A percentile compares a stretch with the other conserved stretches of the same genome.
These are phyloP conservation scores for Pseudogymnoascus sp. DNA, from an alignment of 2,329 filamentous ascomycete genomes.

Conservation along the genomic window DNA sequence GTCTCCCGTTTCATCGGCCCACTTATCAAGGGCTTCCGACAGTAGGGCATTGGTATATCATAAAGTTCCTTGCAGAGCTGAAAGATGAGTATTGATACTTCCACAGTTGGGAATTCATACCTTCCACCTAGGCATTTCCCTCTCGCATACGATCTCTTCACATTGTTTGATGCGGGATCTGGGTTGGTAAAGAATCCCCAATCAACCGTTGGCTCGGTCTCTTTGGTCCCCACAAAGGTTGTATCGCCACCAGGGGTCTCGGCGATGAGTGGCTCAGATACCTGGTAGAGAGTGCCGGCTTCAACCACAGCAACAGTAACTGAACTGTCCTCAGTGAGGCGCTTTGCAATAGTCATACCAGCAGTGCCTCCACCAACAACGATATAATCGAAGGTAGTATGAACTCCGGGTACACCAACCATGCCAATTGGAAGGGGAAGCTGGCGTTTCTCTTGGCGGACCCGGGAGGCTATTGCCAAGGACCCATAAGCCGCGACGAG, in stretches of 20 bases:
- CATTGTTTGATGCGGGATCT: slow-evolving; percentile 17
- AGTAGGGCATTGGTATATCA: slow-evolving; percentile 9
- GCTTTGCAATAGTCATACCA: slow-evolving; percentile 19
- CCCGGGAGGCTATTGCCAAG: background rate
- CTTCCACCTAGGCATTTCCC: slow-evolving; percentile 13
- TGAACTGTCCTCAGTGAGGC: slow-evolving; percentile 14
- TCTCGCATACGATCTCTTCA: slow-evolving; percentile 9
- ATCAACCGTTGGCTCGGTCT: background rate
- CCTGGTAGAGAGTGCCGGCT: slow-evolving; percentile 17
- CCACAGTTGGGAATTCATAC: background rate
- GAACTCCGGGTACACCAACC: background rate
- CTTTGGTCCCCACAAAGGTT: background rate
- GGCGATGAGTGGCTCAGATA: slow-evolving; percentile 9
- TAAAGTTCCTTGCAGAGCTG: slow-evolving; percentile 10
- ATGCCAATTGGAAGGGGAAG: background rate
- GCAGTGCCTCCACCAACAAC: slow-evolving; percentile 9
- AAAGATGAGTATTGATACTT: background rate
- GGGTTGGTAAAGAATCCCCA: slow-evolving; percentile 17
- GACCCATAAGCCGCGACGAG: background rate
- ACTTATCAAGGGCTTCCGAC: background rate
- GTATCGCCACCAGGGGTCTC: background rate
- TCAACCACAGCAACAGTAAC: slow-evolving; percentile 19
- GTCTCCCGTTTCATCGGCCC: slow-evolving; percentile 1
- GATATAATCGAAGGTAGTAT: background rate
- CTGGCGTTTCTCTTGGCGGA: background rate